Evolutionary conservation across 805 yeast species (phyloP).

Genomic region (Priceomyces haplophilus): DNA sequence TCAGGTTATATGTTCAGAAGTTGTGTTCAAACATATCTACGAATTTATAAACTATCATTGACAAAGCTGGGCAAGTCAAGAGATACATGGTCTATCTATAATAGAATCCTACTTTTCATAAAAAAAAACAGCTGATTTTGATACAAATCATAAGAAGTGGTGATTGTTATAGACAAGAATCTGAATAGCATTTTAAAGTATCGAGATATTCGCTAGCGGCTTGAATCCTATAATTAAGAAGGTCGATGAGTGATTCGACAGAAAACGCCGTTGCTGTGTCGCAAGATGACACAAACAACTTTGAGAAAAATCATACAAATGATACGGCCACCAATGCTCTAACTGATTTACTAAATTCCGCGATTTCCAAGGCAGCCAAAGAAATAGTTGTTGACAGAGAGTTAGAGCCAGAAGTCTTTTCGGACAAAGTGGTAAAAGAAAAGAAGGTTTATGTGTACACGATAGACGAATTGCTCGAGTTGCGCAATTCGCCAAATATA

Average conservation of each 20-base stretch:
- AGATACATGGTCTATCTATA: neutral
- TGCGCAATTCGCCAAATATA: constrained; percentile 36
- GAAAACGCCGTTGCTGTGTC: neutral
- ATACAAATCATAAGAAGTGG: neutral
- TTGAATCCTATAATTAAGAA: neutral
- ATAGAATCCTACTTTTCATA: neutral
- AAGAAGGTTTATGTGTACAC: constrained; percentile 18
- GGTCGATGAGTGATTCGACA: neutral
- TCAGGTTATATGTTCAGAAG: no score
- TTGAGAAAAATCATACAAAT: neutral
- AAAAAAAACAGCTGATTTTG: neutral
- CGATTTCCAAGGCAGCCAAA: constrained; percentile 46
- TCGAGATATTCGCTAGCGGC: no score
- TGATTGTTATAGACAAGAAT: neutral
- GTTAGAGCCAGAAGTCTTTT: constrained; percentile 1
- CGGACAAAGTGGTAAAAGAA: constrained; percentile 11
- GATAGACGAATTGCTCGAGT: constrained; percentile 25
- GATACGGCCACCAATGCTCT: constrained; percentile 24
- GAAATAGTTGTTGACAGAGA: constrained; percentile 34
- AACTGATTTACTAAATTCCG: constrained; percentile 42
- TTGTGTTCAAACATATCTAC: no score
- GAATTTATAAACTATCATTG: no score
- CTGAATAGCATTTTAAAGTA: no score
- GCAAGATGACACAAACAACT: neutral
- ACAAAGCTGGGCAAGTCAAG: neutral